Evolutionary conservation across 2,329 filamentous ascomycete species (phyloP), one percentile per base, ranked within the genome.

Genomic region (Microascus cirrosus): DNA sequence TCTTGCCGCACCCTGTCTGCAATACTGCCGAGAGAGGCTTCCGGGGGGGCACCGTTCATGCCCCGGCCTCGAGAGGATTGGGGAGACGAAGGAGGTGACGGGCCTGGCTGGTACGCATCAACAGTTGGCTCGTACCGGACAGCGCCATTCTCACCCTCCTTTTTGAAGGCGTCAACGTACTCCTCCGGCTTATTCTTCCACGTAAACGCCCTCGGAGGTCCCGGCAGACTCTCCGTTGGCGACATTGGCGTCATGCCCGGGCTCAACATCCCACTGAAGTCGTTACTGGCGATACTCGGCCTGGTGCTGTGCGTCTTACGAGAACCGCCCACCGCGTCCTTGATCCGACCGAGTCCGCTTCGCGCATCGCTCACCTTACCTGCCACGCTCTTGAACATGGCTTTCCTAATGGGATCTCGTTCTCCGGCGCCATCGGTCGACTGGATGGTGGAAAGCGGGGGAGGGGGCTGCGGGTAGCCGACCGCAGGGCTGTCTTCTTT

Each of bases 331-430:
- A 96, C 87, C 2, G 85, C 90, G 67, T 93, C 90, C 66, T 92
- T 92, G 68, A 96, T 91, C 39, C 89, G 85, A 1, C 88, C 89
- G 58, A 96, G 79, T 0, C 91, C 90, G 58, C 87, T 90, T 53
- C 87, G 85, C 53, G 90, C 89, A 70, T 95, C 90, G 61, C 82
- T 88, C 67, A 89, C 87, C 62, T 87, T 87, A 5, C 83, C 89
- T 2, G 87, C 87, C 18, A 94, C 89, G 60, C 85, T 88, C 68
- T 89, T 94, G 69, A 92, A 87, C 18, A 90, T 80, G 0, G 82
- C 81, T 63, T 80, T 85, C 34, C 85, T 81, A 25, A 83, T 68
- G 18, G 81, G 79, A 61, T 83, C 81, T 59, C 77, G 82, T 32
- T 83, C 82, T 5, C 68, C 72, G 0, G 75, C 69, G 52, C 70